These are phyloP conservation scores for Podospora anserina DNA, from an alignment of 495 filamentous ascomycete species.

Conservation along the genomic window DNA sequence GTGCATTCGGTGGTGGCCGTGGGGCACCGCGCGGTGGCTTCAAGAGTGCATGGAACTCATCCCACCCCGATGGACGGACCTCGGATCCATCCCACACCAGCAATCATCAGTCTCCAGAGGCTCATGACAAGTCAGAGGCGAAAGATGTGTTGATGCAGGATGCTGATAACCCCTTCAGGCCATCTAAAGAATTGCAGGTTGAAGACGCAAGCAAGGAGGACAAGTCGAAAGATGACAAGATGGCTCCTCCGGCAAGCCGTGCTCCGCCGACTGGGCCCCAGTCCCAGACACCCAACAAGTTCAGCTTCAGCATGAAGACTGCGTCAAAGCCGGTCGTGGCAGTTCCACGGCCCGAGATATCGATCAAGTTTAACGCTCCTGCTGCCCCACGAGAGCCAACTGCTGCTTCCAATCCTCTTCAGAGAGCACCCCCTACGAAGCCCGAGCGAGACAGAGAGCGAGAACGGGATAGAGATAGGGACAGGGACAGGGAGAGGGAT, in stretches of 20 bases:
- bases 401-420: constrained; percentile 24
- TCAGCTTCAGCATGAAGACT: constrained; percentile 84
- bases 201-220: constrained; percentile 57
- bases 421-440: constrained; percentile 33
- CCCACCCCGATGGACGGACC: constrained; percentile 22
- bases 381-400: constrained; percentile 38
- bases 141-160: constrained; percentile 44
- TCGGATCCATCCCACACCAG: constrained; percentile 33
- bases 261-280: constrained; percentile 50
- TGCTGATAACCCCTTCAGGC: constrained; percentile 59
- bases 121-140: constrained; percentile 30
- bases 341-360: constrained; percentile 67
- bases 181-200: constrained; percentile 59
- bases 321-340: constrained; percentile 57
- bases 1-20: constrained; percentile 32
- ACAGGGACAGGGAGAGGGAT: constrained; percentile 11
- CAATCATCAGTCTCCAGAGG: constrained; percentile 46
- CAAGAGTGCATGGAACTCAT: constrained; percentile 34
- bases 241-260: constrained; percentile 40
- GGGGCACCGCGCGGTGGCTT: constrained; percentile 39
- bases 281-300: constrained; percentile 58
- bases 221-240: constrained; percentile 41
- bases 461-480: constrained; percentile 4
- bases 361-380: constrained; percentile 64
- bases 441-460: constrained; percentile 33